Evolutionary conservation across 371 early-diverging fungal species (phyloP).

Genomic region (Actinomortierella ambigua): DNA sequence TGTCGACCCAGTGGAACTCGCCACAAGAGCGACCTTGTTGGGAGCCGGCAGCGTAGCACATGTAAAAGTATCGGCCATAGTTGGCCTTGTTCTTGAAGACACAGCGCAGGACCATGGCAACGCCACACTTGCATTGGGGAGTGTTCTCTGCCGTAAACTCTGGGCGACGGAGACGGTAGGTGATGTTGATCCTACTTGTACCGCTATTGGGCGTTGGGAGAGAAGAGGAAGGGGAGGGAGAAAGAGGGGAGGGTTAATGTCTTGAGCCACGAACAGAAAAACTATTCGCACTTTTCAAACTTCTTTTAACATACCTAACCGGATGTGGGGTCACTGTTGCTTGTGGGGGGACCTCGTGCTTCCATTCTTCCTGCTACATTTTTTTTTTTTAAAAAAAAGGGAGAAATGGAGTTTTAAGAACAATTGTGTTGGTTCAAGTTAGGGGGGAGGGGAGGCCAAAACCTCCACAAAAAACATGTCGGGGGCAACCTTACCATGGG

Average conservation of each 20-base stretch:
- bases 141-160: constrained; percentile 51
- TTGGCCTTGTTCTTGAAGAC: constrained; percentile 52
- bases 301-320: constrained; percentile 16
- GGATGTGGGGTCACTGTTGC: constrained; percentile 42
- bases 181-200: constrained; percentile 59
- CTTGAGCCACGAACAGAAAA: not conserved
- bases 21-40: constrained; percentile 43
- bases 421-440: no score
- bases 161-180: constrained; percentile 55
- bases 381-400: not conserved
- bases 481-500: constrained; percentile 35
- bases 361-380: constrained; percentile 54
- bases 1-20: constrained; percentile 49
- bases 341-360: constrained; percentile 54
- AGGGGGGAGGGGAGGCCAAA: no score
- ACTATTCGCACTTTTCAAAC: not conserved
- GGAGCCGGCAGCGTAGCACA: constrained; percentile 49
- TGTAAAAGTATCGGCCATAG: constrained; percentile 56
- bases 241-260: constrained; percentile 2
- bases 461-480: not conserved
- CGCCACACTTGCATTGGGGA: constrained; percentile 57
- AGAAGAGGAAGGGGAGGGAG: not conserved
- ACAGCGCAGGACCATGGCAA: constrained; percentile 54
- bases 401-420: no score
- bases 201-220: constrained; percentile 47